Percentiles rank a stretch among this genome's conserved stretches.
phyloP scores from a whole-genome alignment of 768 basidiomycete species.

The Lentinula edodes region DNA sequence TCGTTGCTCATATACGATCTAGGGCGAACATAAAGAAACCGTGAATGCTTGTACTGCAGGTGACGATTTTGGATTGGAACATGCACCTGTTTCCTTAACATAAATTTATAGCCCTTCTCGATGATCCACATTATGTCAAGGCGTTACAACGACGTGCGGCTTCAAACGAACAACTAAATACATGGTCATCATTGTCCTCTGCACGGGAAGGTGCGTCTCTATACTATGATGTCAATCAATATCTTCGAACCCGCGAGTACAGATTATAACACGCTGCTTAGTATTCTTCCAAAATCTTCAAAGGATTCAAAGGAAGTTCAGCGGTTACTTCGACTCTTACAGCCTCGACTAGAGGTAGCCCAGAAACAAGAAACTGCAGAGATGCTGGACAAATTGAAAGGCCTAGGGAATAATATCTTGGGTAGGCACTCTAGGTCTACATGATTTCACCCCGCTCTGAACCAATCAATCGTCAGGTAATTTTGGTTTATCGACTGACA shows the following conservation, averaged over 20 bases:
- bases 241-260: constrained; percentile 2
- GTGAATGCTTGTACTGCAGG: constrained; percentile 81
- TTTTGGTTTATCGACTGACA: constrained; percentile 92
- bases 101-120: constrained; percentile 60
- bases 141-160: constrained; percentile 84
- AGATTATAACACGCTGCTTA: constrained; percentile 79
- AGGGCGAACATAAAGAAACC: constrained; percentile 78
- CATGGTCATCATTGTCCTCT: constrained; percentile 78
- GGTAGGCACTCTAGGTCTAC: constrained; percentile 39
- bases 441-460: not conserved
- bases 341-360: constrained; percentile 65
- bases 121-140: constrained; percentile 83
- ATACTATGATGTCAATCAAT: not conserved
- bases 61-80: constrained; percentile 11
- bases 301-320: constrained; percentile 43
- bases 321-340: constrained; percentile 47
- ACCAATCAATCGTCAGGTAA: constrained; percentile 46
- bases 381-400: constrained; percentile 91
- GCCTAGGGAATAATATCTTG: constrained; percentile 83
- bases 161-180: constrained; percentile 73
- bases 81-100: not conserved
- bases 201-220: constrained; percentile 71
- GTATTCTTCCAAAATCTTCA: constrained; percentile 53
- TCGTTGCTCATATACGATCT: constrained; percentile 2
- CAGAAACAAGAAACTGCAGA: constrained; percentile 86